Conservation (phyloP, 2,329 filamentous ascomycete species). For the Apiospora saccharicola region DNA sequence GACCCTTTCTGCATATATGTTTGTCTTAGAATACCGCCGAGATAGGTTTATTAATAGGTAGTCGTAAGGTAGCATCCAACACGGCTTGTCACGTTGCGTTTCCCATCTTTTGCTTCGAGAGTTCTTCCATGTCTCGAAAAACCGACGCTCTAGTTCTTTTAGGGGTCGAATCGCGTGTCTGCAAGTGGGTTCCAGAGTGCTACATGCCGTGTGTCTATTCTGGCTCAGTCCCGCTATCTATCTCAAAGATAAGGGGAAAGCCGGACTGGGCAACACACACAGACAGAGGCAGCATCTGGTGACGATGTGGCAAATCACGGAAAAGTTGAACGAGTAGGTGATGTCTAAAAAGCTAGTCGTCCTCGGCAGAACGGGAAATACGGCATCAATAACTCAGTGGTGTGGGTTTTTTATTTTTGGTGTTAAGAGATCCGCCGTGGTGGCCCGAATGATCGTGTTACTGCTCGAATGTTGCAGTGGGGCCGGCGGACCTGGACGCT, state of each 20-base stretch:
- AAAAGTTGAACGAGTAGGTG: background rate
- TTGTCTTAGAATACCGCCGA: background rate
- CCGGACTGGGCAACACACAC: background rate
- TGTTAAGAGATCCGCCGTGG: background rate
- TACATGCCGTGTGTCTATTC: too few species aligned
- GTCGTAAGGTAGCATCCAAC: background rate
- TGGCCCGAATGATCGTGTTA: background rate
- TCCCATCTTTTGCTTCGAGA: background rate
- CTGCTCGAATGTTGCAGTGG: background rate
- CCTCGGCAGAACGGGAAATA: background rate
- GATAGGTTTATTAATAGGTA: background rate
- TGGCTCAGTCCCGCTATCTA: too few species aligned
- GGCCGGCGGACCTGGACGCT: too few species aligned
- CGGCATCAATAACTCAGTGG: background rate
- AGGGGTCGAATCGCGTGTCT: too few species aligned
- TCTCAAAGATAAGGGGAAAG: background rate
- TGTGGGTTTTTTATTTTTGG: background rate
- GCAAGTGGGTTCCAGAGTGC: too few species aligned
- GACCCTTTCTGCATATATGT: background rate
- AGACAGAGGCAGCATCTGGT: background rate
- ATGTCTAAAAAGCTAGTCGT: background rate
- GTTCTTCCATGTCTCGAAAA: background rate
- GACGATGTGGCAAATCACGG: background rate
- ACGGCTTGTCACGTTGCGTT: slow-evolving; percentile 4
- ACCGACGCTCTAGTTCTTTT: background rate